phyloP scores from a whole-genome alignment of 2,329 filamentous ascomycete species.

The Xylaria sp. region DNA sequence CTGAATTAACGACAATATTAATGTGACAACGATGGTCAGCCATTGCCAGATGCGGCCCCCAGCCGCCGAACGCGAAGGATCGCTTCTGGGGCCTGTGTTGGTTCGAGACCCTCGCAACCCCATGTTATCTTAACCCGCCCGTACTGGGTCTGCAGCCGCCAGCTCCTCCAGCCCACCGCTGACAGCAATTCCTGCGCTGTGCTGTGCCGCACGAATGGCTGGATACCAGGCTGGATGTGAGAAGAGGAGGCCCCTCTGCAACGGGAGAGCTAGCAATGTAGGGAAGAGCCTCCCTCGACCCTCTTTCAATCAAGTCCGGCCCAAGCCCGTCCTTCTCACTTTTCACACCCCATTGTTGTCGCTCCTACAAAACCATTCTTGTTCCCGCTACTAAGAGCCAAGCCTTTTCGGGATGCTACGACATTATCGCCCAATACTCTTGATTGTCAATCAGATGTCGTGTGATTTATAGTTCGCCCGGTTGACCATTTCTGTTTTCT shows the following conservation, averaged over 20 bases:
- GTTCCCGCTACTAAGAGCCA: slow-evolving; percentile 21
- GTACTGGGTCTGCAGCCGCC: neutral
- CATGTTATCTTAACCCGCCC: neutral
- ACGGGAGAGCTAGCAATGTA: too few species aligned
- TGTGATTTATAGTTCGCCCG: slow-evolving; percentile 4
- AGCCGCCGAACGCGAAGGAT: neutral
- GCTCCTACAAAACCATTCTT: slow-evolving; percentile 26
- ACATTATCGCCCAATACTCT: slow-evolving; percentile 14
- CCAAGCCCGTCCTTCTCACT: neutral
- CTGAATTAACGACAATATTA: slow-evolving; percentile 5
- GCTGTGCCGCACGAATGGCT: slow-evolving; percentile 4
- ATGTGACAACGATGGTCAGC: neutral
- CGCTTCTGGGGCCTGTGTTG: neutral
- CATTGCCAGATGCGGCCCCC: slow-evolving; percentile 6
- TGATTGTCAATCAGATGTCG: slow-evolving; percentile 11
- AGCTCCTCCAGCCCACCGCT: neutral
- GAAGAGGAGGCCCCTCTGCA: too few species aligned
- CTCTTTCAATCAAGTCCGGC: slow-evolving; percentile 21
- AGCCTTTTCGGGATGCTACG: slow-evolving; percentile 22
- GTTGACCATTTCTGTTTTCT: slow-evolving; percentile 10
- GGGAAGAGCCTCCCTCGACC: too few species aligned
- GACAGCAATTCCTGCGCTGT: neutral
- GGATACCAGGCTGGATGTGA: too few species aligned
- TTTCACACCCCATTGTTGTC: neutral
- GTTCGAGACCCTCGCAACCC: slow-evolving; percentile 9